These are phyloP conservation scores for Odontarrhena argentea DNA, from an alignment of 345 rosid genomes.

Conservation along the genomic window DNA sequence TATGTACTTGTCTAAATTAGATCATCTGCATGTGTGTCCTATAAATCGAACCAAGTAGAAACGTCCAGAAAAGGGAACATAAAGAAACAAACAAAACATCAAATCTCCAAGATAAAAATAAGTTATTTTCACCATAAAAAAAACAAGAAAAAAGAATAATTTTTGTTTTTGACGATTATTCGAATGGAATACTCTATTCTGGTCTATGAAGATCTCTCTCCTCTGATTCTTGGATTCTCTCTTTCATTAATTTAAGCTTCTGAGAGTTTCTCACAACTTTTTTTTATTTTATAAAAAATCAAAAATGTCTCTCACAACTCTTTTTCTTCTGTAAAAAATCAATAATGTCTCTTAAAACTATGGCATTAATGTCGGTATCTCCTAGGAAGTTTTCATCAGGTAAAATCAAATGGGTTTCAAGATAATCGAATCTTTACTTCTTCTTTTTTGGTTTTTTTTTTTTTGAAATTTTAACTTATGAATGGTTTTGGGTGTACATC, in stretches of 20 bases:
- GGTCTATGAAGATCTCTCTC: slow-evolving; percentile 28
- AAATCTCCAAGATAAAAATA: slow-evolving; percentile 5
- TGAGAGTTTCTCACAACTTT: not conserved
- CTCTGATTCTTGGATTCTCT: not conserved
- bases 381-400: slow-evolving; percentile 40
- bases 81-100: not conserved
- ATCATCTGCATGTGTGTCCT: slow-evolving; percentile 10
- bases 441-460: not conserved
- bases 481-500: not conserved
- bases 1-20: slow-evolving; percentile 34
- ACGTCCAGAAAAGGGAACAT: slow-evolving; percentile 20
- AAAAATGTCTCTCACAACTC: slow-evolving; percentile 14
- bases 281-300: slow-evolving; percentile 12
- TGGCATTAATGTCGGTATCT: slow-evolving; percentile 32
- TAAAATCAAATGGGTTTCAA: slow-evolving; percentile 10
- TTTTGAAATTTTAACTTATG: not conserved
- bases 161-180: not conserved
- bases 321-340: slow-evolving; percentile 21
- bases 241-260: not conserved
- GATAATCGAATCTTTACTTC: not conserved
- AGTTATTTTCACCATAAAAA: not conserved
- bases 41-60: slow-evolving; percentile 22
- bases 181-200: slow-evolving; percentile 41
- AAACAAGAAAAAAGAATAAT: not conserved
- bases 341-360: slow-evolving; percentile 52